phyloP scores from a whole-genome alignment of 2,329 filamentous ascomycete species.

The Hymenotorrendiella dingleyae region DNA sequence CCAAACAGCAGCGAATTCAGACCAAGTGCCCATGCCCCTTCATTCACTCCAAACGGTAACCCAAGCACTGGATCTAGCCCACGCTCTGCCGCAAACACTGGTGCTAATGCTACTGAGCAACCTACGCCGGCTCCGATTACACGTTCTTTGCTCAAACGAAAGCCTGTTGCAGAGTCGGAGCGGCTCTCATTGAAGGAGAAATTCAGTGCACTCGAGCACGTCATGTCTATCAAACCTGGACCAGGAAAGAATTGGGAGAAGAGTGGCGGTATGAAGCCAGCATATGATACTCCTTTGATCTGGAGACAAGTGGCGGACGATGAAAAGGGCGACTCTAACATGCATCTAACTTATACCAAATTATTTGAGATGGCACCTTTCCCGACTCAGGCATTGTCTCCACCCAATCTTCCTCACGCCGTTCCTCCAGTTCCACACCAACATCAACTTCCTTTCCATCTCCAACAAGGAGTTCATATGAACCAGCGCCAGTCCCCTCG shows the following conservation, averaged over 20 bases:
- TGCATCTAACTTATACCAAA: constrained; percentile 65
- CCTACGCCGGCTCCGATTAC: constrained; percentile 34
- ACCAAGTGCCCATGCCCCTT: constrained; percentile 72
- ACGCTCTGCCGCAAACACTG: constrained; percentile 43
- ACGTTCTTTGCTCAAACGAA: constrained; percentile 59
- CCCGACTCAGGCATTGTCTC: constrained; percentile 51
- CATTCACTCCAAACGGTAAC: constrained; percentile 67
- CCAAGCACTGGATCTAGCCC: constrained; percentile 68
- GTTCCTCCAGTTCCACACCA: constrained; percentile 73
- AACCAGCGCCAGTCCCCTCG: constrained; percentile 66
- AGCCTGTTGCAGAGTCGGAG: constrained; percentile 56
- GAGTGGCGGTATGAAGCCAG: constrained; percentile 77
- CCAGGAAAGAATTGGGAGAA: constrained; percentile 60
- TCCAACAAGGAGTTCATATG: constrained; percentile 69
- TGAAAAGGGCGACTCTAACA: constrained; percentile 62
- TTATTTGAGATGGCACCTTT: constrained; percentile 68
- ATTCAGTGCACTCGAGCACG: constrained; percentile 57
- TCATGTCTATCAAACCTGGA: constrained; percentile 48
- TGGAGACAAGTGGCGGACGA: constrained; percentile 72
- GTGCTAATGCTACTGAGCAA: constrained; percentile 26
- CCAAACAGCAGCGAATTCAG: constrained; percentile 73
- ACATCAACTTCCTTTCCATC: constrained; percentile 76
- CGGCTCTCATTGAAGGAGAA: constrained; percentile 46
- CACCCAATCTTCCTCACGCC: constrained; percentile 63
- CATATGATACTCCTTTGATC: constrained; percentile 77